These are phyloP conservation scores for Ogataea glucozyma DNA, from an alignment of 805 yeast genomes.

Conservation along the genomic window DNA sequence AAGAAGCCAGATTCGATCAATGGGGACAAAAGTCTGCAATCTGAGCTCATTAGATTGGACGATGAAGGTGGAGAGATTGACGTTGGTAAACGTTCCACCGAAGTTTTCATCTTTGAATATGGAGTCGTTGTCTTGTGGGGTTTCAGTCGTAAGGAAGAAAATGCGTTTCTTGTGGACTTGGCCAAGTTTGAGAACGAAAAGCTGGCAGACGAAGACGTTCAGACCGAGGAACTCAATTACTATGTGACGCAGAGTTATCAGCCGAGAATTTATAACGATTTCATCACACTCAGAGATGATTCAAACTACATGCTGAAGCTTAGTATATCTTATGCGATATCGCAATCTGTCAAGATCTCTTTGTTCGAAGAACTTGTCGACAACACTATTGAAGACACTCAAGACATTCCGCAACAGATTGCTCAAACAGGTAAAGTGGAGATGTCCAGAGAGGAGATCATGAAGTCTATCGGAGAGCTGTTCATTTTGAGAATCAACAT, in stretches of 20 bases:
- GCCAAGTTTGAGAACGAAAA: slow-evolving; percentile 93
- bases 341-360: slow-evolving; percentile 94
- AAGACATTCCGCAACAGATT: slow-evolving; percentile 94
- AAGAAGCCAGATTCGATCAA: slow-evolving; percentile 10
- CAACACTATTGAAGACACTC: slow-evolving; percentile 95
- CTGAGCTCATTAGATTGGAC: slow-evolving; percentile 66
- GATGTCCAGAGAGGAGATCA: slow-evolving; percentile 90
- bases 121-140: slow-evolving; percentile 99
- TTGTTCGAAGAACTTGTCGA: slow-evolving; percentile 94
- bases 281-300: slow-evolving; percentile 88
- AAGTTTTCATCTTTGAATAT: slow-evolving; percentile 87
- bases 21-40: slow-evolving; percentile 10
- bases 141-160: slow-evolving; percentile 79
- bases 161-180: slow-evolving; percentile 74
- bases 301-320: slow-evolving; percentile 87
- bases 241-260: slow-evolving; percentile 92
- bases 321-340: slow-evolving; percentile 91
- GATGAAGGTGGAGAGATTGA: slow-evolving; percentile 96
- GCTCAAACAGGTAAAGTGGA: slow-evolving; percentile 93
- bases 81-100: slow-evolving; percentile 73
- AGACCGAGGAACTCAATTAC: slow-evolving; percentile 91
- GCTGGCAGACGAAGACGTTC: slow-evolving; percentile 87
- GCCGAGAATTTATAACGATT: slow-evolving; percentile 94
- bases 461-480: slow-evolving; percentile 96
- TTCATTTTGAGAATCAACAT: slow-evolving; percentile 84